Conservation (phyloP, 805 yeast genomes). For the Wickerhamomyces hampshirensis region DNA sequence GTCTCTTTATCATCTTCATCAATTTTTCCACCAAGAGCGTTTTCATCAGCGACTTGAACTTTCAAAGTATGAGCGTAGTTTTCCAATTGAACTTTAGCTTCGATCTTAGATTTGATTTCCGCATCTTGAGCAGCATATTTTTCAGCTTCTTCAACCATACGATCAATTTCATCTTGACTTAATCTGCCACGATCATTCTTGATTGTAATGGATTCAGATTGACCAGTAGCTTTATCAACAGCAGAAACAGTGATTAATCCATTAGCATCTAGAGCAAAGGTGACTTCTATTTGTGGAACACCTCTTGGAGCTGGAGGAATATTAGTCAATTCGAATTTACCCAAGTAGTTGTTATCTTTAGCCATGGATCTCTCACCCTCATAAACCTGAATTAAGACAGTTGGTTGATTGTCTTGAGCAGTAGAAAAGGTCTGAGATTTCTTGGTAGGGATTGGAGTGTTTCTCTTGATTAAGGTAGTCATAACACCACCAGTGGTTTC, state of each 20-base stretch:
- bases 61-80: constrained; percentile 81
- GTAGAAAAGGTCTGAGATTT: constrained; percentile 94
- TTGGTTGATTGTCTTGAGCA: constrained; percentile 94
- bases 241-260: constrained; percentile 86
- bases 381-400: constrained; percentile 87
- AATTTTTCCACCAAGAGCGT: constrained; percentile 69
- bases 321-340: constrained; percentile 81
- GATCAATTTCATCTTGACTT: constrained; percentile 89
- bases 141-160: constrained; percentile 98
- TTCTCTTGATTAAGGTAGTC: constrained; percentile 93
- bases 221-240: constrained; percentile 91
- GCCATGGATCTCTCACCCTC: constrained; percentile 97
- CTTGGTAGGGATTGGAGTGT: constrained; percentile 93
- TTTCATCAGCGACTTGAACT: constrained; percentile 55
- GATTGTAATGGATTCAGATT: constrained; percentile 84
- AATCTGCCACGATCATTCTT: constrained; percentile 94
- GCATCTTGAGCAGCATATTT: constrained; percentile 90
- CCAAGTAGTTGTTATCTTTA: constrained; percentile 86
- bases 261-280: constrained; percentile 83
- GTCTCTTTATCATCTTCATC: constrained; percentile 91
- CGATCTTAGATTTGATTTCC: constrained; percentile 76
- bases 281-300: constrained; percentile 85
- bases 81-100: constrained; percentile 83
- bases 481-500: constrained; percentile 97
- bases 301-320: constrained; percentile 93